These are phyloP conservation scores for Podila horticola DNA, from an alignment of 192 early-diverging fungal species.

Conservation along the genomic window DNA sequence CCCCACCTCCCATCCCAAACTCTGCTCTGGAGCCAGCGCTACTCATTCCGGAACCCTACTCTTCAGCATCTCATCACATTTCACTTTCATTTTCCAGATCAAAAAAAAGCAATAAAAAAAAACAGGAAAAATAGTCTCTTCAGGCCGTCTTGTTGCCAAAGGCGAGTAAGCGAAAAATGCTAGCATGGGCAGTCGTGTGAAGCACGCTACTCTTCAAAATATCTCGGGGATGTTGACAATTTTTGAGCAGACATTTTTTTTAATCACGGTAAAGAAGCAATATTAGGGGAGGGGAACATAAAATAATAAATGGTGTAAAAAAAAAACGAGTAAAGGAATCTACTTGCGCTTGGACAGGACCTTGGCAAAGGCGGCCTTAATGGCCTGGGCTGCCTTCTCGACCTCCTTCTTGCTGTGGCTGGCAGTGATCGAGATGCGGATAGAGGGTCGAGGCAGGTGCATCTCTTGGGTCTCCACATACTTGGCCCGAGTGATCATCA, in stretches of 20 bases:
- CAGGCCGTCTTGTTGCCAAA: neutral
- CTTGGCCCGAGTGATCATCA: constrained; percentile 89
- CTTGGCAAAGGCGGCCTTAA: constrained; percentile 77
- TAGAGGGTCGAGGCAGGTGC: constrained; percentile 77
- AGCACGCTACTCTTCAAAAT: neutral
- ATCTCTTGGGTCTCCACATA: constrained; percentile 88
- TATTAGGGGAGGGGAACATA: neutral
- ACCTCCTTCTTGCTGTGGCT: constrained; percentile 84
- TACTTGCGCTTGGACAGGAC: constrained; percentile 57
- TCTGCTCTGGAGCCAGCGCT: too few relatives aligned
- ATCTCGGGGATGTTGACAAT: neutral
- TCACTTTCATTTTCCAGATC: too few relatives aligned
- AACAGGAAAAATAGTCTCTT: too few relatives aligned
- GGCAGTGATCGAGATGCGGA: constrained; percentile 82
- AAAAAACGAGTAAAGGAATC: neutral
- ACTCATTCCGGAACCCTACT: too few relatives aligned
- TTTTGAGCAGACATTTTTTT: neutral
- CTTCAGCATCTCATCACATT: too few relatives aligned
- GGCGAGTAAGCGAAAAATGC: too few relatives aligned
- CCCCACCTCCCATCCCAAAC: too few relatives aligned
- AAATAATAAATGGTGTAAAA: neutral
- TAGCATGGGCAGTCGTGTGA: too few relatives aligned
- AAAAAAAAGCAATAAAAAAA: too few relatives aligned
- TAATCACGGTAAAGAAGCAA: neutral
- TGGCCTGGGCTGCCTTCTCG: constrained; percentile 82